Percentiles rank a stretch among this genome's conserved stretches.
phyloP scores from a whole-genome alignment of 768 basidiomycete species.

The Agrocybe praecox region DNA sequence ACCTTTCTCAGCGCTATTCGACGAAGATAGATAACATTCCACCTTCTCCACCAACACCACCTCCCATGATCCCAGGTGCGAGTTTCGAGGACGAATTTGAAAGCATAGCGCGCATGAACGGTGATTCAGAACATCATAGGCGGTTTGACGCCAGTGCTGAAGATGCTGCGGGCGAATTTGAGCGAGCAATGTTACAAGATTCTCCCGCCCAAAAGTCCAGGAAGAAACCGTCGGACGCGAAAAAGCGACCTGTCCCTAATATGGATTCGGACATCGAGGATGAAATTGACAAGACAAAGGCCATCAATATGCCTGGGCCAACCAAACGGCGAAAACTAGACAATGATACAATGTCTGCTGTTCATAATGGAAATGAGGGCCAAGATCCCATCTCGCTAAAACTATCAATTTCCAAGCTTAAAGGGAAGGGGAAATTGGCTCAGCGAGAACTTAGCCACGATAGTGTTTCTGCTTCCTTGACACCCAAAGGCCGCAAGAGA shows the following conservation, averaged over 20 bases:
- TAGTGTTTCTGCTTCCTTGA: constrained; percentile 43
- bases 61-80: constrained; percentile 18
- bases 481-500: constrained; percentile 62
- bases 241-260: constrained; percentile 52
- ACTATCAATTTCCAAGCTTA: constrained; percentile 47
- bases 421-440: constrained; percentile 51
- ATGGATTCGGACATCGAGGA: constrained; percentile 61
- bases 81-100: constrained; percentile 31
- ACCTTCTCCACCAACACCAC: constrained; percentile 34
- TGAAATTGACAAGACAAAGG: constrained; percentile 50
- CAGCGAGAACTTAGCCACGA: constrained; percentile 63
- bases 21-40: constrained; percentile 49
- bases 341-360: constrained; percentile 25
- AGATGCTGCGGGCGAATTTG: constrained; percentile 59
- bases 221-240: constrained; percentile 46
- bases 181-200: constrained; percentile 55
- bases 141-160: constrained; percentile 42
- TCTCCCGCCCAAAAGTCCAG: constrained; percentile 31
- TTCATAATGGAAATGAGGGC: constrained; percentile 52
- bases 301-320: constrained; percentile 42
- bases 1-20: constrained; percentile 62
- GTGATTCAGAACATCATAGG: constrained; percentile 28
- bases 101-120: constrained; percentile 26
- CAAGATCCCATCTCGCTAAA: constrained; percentile 40
- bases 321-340: constrained; percentile 69